These are phyloP conservation scores for Cladobotryum mycophilum DNA, from an alignment of 2,329 filamentous ascomycete genomes.

Conservation along the genomic window DNA sequence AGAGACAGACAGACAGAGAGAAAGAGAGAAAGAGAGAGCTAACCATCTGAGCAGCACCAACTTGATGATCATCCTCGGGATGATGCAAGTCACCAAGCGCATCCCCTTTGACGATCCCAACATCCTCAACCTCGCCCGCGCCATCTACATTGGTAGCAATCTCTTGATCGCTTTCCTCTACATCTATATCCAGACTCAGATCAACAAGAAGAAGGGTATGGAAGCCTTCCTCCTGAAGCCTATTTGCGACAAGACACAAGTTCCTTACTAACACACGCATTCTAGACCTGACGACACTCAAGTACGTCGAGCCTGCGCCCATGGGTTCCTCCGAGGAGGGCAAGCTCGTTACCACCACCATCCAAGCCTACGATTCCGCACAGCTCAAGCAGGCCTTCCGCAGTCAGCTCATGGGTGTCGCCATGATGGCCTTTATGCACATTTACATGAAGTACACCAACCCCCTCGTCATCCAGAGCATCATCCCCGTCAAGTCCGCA, in stretches of 20 bases:
- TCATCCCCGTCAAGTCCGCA: slow-evolving; percentile 93
- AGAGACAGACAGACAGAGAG: no score
- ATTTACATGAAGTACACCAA: slow-evolving; percentile 99
- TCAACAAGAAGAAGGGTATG: slow-evolving; percentile 96
- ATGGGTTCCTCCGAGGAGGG: slow-evolving; percentile 92
- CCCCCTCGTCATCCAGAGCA: slow-evolving; percentile 95
- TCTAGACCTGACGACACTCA: slow-evolving; percentile 88
- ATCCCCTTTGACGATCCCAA: slow-evolving; percentile 83
- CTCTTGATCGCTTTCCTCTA: slow-evolving; percentile 80
- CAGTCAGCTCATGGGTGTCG: slow-evolving; percentile 88
- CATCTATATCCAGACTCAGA: slow-evolving; percentile 74
- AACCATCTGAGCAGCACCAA: slow-evolving; percentile 59
- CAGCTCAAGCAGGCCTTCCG: slow-evolving; percentile 85
- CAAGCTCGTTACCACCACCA: slow-evolving; percentile 93
- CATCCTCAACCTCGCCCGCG: slow-evolving; percentile 51
- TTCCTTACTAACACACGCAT: slow-evolving; percentile 10
- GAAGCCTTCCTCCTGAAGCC: not conserved
- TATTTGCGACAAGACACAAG: no score
- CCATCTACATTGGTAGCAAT: slow-evolving; percentile 56
- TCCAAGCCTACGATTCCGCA: slow-evolving; percentile 86
- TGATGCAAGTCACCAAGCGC: slow-evolving; percentile 98
- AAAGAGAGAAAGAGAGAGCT: slow-evolving; percentile 14
- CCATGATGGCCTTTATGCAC: slow-evolving; percentile 99
- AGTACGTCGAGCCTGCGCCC: slow-evolving; percentile 93
- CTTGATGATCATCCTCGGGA: slow-evolving; percentile 87